Conservation (phyloP, 352 stramenopile species). For the Globisporangium barbulae region DNA sequence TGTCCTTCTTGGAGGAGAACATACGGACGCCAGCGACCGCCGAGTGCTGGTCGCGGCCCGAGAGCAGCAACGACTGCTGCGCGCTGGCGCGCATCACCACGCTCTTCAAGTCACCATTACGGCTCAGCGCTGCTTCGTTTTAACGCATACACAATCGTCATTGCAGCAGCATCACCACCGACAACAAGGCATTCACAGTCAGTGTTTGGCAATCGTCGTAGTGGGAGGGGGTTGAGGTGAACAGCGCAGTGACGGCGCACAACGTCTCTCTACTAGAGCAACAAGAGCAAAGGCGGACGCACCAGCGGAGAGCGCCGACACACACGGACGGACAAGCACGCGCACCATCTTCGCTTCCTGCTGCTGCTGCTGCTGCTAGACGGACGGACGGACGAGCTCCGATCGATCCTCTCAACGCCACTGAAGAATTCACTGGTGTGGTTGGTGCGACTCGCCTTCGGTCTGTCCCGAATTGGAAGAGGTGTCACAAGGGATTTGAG, state of each 20-base stretch:
- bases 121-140: slow-evolving; percentile 16
- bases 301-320: slow-evolving; percentile 16
- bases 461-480: background rate
- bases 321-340: slow-evolving; percentile 68
- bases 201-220: background rate
- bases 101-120: slow-evolving; percentile 17
- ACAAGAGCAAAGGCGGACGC: background rate
- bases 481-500: background rate
- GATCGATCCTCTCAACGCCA: slow-evolving; percentile 11
- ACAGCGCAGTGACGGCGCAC: background rate
- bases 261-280: background rate
- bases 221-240: background rate
- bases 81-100: slow-evolving; percentile 22
- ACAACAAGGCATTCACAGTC: background rate
- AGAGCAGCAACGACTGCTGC: slow-evolving; percentile 18
- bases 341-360: slow-evolving; percentile 45
- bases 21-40: slow-evolving; percentile 16
- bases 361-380: slow-evolving; percentile 3
- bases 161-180: background rate
- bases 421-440: slow-evolving; percentile 19
- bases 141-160: background rate
- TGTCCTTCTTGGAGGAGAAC: slow-evolving; percentile 57
- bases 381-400: slow-evolving; percentile 1
- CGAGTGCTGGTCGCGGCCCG: slow-evolving; percentile 4
- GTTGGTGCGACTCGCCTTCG: slow-evolving; percentile 1